Conservation (phyloP, 2,329 filamentous ascomycete genomes). For the Beauveria sp. region DNA sequence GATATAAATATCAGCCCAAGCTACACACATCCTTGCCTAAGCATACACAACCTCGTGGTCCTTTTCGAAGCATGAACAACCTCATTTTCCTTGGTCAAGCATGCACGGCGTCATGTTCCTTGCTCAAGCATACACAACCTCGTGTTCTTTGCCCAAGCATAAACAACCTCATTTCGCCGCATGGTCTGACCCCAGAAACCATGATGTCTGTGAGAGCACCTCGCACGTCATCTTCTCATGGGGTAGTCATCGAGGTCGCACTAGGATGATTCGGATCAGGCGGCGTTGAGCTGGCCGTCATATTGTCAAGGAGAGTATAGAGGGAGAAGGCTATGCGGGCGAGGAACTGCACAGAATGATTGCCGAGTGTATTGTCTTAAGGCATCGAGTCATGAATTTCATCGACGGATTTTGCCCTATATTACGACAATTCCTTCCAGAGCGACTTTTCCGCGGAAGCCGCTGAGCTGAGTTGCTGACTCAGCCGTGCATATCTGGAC, state of each 20-base stretch:
- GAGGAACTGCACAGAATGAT: background rate
- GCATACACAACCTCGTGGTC: background rate
- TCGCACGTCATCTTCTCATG: background rate
- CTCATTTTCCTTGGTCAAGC: too few relatives aligned
- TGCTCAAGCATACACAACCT: too few relatives aligned
- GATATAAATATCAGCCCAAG: background rate
- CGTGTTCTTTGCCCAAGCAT: too few relatives aligned
- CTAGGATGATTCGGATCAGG: background rate
- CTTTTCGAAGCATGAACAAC: too few relatives aligned
- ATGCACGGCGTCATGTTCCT: too few relatives aligned
- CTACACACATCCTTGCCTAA: background rate
- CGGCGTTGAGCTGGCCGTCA: background rate
- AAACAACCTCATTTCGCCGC: background rate
- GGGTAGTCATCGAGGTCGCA: background rate
- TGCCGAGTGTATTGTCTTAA: background rate
- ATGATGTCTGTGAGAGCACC: background rate
- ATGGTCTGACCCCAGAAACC: background rate
- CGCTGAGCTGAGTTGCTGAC: too few relatives aligned
- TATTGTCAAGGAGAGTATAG: background rate
- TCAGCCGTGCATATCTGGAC: too few relatives aligned
- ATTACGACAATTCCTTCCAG: too few relatives aligned
- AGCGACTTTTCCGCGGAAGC: too few relatives aligned
- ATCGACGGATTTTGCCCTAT: too few relatives aligned
- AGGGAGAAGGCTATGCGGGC: background rate
- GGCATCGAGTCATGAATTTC: background rate